phyloP scores from a whole-genome alignment of 2,329 filamentous ascomycete genomes.

The Verticillium nubilum region DNA sequence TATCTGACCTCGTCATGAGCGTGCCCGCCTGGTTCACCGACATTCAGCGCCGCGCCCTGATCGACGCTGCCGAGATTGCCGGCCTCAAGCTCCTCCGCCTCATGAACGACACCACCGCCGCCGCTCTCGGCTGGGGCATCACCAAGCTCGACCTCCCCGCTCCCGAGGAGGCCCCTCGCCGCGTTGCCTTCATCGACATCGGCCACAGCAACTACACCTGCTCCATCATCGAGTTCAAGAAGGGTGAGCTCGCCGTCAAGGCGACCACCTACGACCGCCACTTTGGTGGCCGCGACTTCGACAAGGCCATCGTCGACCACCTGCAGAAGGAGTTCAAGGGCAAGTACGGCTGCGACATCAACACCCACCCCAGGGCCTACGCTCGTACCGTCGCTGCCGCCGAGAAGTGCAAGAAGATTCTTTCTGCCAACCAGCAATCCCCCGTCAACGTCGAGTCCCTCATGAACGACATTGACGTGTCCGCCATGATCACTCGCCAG shows the following conservation, averaged over 20 bases:
- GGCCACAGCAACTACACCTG: conserved; percentile 95
- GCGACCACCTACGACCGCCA: conserved; percentile 89
- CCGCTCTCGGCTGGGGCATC: conserved; percentile 94
- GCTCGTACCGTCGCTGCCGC: conserved; percentile 82
- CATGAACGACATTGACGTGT: conserved; percentile 96
- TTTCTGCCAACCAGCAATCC: conserved; percentile 90
- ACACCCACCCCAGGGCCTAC: conserved; percentile 81
- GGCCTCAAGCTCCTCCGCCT: conserved; percentile 88
- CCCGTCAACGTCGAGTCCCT: conserved; percentile 96
- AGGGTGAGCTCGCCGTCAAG: conserved; percentile 94
- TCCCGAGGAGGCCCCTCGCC: conserved; percentile 84
- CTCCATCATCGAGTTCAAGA: conserved; percentile 93
- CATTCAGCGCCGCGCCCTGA: conserved; percentile 77
- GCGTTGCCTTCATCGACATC: conserved; percentile 89
- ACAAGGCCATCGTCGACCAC: conserved; percentile 91
- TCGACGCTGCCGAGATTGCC: conserved; percentile 90
- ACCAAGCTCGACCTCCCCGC: conserved; percentile 90
- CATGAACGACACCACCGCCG: conserved; percentile 97
- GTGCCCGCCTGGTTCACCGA: conserved; percentile 98
- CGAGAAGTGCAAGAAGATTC: conserved; percentile 97
- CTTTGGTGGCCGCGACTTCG: conserved; percentile 96
- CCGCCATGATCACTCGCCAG: conserved; percentile 82
- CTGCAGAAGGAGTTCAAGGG: conserved; percentile 94
- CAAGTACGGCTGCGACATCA: conserved; percentile 96
- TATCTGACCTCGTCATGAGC: conserved; percentile 89